phyloP scores from a whole-genome alignment of 345 rosid species.

The Aurinia saxatilis region DNA sequence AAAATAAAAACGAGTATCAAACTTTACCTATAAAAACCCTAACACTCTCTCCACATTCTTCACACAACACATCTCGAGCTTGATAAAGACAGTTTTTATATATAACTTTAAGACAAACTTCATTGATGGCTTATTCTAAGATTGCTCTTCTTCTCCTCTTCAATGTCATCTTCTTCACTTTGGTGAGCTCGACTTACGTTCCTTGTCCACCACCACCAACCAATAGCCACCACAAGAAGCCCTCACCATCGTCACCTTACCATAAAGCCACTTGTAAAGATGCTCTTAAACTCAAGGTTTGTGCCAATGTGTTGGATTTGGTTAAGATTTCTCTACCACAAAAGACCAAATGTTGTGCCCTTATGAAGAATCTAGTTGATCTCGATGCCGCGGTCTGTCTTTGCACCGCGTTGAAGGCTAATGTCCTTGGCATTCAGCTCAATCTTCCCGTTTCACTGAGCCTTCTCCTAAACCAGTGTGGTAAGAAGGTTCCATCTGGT shows the following conservation, averaged over 20 bases:
- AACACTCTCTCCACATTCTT: neutral
- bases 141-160: slow-evolving; percentile 4
- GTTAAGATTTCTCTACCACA: slow-evolving; percentile 17
- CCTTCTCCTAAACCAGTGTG: neutral
- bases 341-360: neutral
- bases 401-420: neutral
- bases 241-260: slow-evolving; percentile 1
- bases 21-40: slow-evolving; percentile 6
- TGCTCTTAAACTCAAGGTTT: slow-evolving; percentile 16
- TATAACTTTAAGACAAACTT: neutral
- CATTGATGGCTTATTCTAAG: slow-evolving; percentile 17
- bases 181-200: slow-evolving; percentile 13
- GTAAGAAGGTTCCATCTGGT: slow-evolving; percentile 3
- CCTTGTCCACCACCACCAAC: slow-evolving; percentile 20
- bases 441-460: neutral
- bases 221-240: no score
- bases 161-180: slow-evolving; percentile 17
- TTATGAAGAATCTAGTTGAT: slow-evolving; percentile 1
- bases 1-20: neutral
- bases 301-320: slow-evolving; percentile 19
- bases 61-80: slow-evolving; percentile 13
- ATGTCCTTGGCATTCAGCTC: neutral
- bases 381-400: neutral
- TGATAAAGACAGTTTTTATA: neutral
- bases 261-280: slow-evolving; percentile 11